Evolutionary conservation across 2,329 filamentous ascomycete genomes (phyloP), one percentile per base, ranked within the genome.

Genomic region (Monilinia laxa): DNA sequence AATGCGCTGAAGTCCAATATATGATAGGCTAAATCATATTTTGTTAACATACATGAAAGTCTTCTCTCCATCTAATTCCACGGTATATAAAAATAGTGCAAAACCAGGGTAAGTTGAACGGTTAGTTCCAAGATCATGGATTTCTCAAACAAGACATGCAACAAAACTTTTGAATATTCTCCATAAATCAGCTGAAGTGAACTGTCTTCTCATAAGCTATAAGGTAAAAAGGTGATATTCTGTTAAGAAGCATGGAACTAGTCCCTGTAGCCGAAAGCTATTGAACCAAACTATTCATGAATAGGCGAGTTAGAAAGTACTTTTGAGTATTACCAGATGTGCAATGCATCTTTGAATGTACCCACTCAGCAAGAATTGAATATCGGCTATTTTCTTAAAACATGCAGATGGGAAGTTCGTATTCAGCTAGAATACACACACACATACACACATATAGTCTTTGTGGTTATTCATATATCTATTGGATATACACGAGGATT

Each of bases 221-320:
- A 23, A 23, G 2, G 7, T 38, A n/a, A 18, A 6, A 14, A 9
- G 10, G 18, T 10, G 4, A 14, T 55, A 1, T 23, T 55, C 11
- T 7, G 35, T 5, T 1, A 23, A 20, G 20, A 23, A 55, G 20
- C 1, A 40, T 23, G 0, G 1, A 23, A 3, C 7, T 40, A 1
- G 7, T 23, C 2, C 14, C 11, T 16, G 2, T 40, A 23, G 53
- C 31, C 20, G 38, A 38, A 16, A 38, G 10, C 20, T 23, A 23
- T 6, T 10, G 10, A 16, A 2, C n/a, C 0, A 4, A 2, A 1
- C 23, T 23, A 12, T 1, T 1, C 2, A 10, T 12, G 23, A 40
- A 40, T 38, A 45, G 9, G 23, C 5, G 6, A 2, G 23, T 28
- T n/a, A 16, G 0, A 28, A 28, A 14, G 4, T 14, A 14, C 25